Conservation (phyloP, 129 eudicot species). For the Sambucus nigra region DNA sequence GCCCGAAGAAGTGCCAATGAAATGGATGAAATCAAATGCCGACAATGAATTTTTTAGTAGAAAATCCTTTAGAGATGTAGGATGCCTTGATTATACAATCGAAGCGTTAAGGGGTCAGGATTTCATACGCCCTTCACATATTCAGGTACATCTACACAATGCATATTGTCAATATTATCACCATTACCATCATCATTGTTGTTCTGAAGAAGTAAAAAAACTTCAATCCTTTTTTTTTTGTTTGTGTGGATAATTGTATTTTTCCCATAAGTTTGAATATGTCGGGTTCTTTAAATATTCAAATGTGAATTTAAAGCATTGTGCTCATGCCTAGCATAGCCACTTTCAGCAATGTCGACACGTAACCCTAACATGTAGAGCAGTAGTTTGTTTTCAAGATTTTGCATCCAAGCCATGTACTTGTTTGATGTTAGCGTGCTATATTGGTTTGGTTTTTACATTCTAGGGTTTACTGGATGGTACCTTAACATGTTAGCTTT, state of each 20-base stretch:
- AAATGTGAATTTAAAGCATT: neutral
- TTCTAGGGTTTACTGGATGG: too few relatives aligned
- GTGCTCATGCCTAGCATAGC: neutral
- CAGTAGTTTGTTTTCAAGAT: too few relatives aligned
- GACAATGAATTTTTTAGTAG: slow-evolving; percentile 70
- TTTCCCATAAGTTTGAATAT: neutral
- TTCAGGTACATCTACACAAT: slow-evolving; percentile 55
- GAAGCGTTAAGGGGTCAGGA: slow-evolving; percentile 44
- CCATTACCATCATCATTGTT: neutral
- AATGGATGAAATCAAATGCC: slow-evolving; percentile 29
- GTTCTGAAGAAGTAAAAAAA: neutral
- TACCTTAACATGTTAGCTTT: too few relatives aligned
- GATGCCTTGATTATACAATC: slow-evolving; percentile 56
- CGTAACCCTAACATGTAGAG: neutral
- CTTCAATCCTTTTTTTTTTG: neutral
- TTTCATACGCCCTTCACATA: slow-evolving; percentile 71
- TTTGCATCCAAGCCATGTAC: too few relatives aligned
- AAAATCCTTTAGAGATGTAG: slow-evolving; percentile 68
- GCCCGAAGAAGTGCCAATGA: slow-evolving; percentile 21
- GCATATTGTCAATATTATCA: neutral
- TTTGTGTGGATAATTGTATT: neutral
- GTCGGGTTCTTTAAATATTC: neutral
- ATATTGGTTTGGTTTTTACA: too few relatives aligned
- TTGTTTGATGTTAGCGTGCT: too few relatives aligned
- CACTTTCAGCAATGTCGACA: neutral